A percentile compares a stretch with the other conserved stretches of the same genome.
phyloP scores from a whole-genome alignment of 768 basidiomycete genomes.

The Favolaschia claudopus region DNA sequence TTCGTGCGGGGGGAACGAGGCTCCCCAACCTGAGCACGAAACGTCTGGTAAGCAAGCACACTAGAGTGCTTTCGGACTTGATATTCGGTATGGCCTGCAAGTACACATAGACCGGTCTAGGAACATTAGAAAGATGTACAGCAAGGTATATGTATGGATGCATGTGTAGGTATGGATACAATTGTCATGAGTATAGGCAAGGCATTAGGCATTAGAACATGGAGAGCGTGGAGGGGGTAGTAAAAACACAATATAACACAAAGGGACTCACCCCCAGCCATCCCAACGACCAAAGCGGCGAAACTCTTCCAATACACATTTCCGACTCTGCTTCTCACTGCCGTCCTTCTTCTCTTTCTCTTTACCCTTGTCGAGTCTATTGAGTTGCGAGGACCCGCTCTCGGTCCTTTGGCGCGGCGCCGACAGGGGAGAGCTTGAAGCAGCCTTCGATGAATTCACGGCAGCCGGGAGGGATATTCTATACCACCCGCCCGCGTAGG shows the following conservation, averaged over 20 bases:
- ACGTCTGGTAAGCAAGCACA: background rate
- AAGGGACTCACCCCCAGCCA: conserved; percentile 69
- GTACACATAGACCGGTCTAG: background rate
- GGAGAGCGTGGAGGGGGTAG: background rate
- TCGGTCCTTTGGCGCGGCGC: conserved; percentile 54
- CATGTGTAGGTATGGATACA: conserved; percentile 20
- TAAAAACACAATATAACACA: background rate
- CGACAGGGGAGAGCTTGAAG: conserved; percentile 51
- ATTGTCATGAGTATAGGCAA: conserved; percentile 13
- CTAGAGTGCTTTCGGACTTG: background rate
- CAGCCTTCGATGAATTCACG: conserved; percentile 32
- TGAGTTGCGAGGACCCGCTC: conserved; percentile 61
- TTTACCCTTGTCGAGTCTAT: conserved; percentile 63
- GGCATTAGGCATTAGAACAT: background rate
- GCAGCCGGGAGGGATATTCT: conserved; percentile 69
- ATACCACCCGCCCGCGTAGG: conserved; percentile 94
- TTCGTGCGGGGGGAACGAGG: no score
- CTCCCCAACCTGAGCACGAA: background rate
- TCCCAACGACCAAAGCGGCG: conserved; percentile 89
- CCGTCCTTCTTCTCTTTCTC: conserved; percentile 66
- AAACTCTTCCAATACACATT: conserved; percentile 79
- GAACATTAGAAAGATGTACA: conserved; percentile 10
- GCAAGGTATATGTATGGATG: conserved; percentile 22
- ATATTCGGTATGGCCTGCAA: background rate
- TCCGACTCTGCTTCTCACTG: conserved; percentile 62